Percentiles rank a stretch among this genome's conserved stretches.
Evolutionary conservation across 768 basidiomycete genomes (phyloP).

Genomic region (Ramaria sp.): DNA sequence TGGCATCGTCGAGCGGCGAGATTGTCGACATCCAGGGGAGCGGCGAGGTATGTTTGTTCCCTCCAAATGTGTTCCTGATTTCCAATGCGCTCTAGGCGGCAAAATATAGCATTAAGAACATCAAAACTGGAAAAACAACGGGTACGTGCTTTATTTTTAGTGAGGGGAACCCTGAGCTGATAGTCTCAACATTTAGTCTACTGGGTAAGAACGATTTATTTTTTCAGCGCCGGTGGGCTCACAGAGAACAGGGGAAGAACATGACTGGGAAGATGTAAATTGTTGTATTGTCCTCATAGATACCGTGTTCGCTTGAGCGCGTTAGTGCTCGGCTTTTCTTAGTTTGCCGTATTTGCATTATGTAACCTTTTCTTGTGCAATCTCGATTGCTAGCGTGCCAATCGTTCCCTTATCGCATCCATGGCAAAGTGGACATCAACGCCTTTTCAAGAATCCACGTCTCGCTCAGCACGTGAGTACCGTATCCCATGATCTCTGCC

Average conservation of each 20-base stretch:
- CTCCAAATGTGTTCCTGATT: neutral
- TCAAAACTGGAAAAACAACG: slow-evolving; percentile 31
- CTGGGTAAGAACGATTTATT: slow-evolving; percentile 15
- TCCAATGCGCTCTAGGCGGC: slow-evolving; percentile 16
- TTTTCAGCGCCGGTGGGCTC: neutral
- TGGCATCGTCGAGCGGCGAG: slow-evolving; percentile 26
- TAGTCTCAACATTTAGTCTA: slow-evolving; percentile 14
- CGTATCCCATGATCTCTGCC: too few species aligned
- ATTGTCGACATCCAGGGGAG: slow-evolving; percentile 23
- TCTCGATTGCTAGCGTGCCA: too few species aligned
- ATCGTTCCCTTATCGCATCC: too few species aligned
- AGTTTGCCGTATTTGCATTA: neutral
- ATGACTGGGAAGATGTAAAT: slow-evolving; percentile 21
- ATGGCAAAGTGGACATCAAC: too few species aligned
- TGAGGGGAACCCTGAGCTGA: neutral
- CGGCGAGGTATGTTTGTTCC: slow-evolving; percentile 21
- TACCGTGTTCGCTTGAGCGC: neutral
- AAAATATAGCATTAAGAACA: slow-evolving; percentile 30
- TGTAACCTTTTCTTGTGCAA: too few species aligned
- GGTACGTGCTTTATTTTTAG: slow-evolving; percentile 1
- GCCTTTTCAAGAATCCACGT: too few species aligned
- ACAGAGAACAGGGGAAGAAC: slow-evolving; percentile 24
- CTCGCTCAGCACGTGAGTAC: too few species aligned
- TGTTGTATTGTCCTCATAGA: neutral
- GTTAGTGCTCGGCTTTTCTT: neutral